phyloP scores from a whole-genome alignment of 2,329 filamentous ascomycete species.

The Colletotrichum sp. region DNA sequence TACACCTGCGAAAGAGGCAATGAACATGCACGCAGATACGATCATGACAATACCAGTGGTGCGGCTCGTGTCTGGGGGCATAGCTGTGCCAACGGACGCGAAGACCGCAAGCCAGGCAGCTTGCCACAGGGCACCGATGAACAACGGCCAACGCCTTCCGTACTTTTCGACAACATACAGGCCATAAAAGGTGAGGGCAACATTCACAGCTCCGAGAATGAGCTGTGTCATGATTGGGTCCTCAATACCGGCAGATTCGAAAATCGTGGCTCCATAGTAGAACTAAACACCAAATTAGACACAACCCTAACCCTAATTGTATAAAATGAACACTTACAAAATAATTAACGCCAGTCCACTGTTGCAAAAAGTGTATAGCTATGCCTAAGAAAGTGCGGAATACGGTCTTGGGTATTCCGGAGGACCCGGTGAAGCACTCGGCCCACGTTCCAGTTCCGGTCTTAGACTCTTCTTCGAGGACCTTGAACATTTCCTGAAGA shows the following conservation, averaged over 20 bases:
- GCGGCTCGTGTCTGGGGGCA: constrained; percentile 45
- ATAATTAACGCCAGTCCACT: constrained; percentile 58
- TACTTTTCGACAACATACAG: constrained; percentile 73
- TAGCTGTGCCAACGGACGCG: constrained; percentile 58
- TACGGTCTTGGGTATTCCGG: constrained; percentile 58
- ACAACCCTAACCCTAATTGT: rapidly evolving
- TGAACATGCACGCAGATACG: constrained; percentile 76
- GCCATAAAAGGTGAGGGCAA: constrained; percentile 69
- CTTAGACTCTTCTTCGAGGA: constrained; percentile 48
- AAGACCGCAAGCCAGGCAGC: constrained; percentile 70
- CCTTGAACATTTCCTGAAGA: constrained; percentile 54
- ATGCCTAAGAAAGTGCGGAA: constrained; percentile 72
- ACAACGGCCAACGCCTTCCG: constrained; percentile 71
- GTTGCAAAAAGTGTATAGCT: constrained; percentile 69
- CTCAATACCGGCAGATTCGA: constrained; percentile 67
- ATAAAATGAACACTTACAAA: neutral
- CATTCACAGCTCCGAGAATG: constrained; percentile 72
- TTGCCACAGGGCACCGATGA: constrained; percentile 72
- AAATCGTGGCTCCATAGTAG: constrained; percentile 73
- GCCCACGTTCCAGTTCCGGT: constrained; percentile 56
- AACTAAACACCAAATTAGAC: constrained; percentile 32
- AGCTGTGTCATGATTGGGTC: constrained; percentile 73
- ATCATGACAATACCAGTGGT: constrained; percentile 71
- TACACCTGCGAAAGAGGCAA: constrained; percentile 67
- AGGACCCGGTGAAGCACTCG: constrained; percentile 66